Conservation (phyloP, 2,329 filamentous ascomycete species). For the Curvularia spicifera region DNA sequence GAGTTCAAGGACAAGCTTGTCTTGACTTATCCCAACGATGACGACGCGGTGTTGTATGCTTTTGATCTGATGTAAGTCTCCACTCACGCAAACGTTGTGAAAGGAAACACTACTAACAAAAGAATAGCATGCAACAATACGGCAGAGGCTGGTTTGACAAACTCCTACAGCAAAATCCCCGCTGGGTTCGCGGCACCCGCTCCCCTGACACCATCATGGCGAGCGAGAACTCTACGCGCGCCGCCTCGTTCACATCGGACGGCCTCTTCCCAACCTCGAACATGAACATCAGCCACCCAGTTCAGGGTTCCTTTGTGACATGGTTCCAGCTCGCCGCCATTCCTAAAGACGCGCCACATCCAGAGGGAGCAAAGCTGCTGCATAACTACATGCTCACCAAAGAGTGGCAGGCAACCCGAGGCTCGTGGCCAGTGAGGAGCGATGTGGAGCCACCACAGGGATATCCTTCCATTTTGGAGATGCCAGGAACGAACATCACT, state of each 20-base stretch:
- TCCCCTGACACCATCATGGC: slow-evolving; percentile 52
- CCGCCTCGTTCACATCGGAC: slow-evolving; percentile 27
- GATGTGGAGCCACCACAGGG: slow-evolving; percentile 41
- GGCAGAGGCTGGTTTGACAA: slow-evolving; percentile 58
- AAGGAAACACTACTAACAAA: not conserved
- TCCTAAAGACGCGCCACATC: slow-evolving; percentile 56
- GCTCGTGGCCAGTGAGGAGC: slow-evolving; percentile 47
- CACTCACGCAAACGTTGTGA: not conserved
- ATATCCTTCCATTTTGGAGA: slow-evolving; percentile 39
- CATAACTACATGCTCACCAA: slow-evolving; percentile 55
- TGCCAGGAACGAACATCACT: slow-evolving; percentile 46
- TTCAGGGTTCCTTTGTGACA: slow-evolving; percentile 51
- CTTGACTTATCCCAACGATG: slow-evolving; percentile 64
- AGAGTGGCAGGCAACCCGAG: slow-evolving; percentile 47
- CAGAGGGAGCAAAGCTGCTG: slow-evolving; percentile 60
- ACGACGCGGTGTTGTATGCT: slow-evolving; percentile 61
- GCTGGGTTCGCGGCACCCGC: slow-evolving; percentile 60
- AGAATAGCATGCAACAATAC: slow-evolving; percentile 42
- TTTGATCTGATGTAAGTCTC: slow-evolving; percentile 54
- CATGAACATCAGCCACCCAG: slow-evolving; percentile 34
- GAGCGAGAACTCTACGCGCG: slow-evolving; percentile 29
- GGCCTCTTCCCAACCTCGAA: slow-evolving; percentile 3
- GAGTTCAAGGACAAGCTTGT: slow-evolving; percentile 8
- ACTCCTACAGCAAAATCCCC: slow-evolving; percentile 57
- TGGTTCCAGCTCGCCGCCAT: slow-evolving; percentile 61